Conservation (phyloP, 257 asterid species). For the Striga asiatica region DNA sequence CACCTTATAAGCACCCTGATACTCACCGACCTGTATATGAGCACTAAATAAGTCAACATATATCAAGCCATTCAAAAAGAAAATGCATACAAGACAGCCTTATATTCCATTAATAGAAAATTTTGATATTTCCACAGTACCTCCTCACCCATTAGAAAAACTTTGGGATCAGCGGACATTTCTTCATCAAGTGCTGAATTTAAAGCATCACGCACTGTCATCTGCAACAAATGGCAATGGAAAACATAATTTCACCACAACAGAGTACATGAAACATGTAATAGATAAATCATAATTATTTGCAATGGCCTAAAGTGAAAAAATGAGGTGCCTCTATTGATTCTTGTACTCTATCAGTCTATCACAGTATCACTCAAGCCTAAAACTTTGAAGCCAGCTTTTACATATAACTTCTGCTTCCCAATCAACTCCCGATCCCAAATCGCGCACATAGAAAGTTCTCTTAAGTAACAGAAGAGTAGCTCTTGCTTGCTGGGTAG, state of each 20-base stretch:
- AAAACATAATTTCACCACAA: not conserved
- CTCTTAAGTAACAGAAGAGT: too few species aligned
- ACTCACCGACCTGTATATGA: slow-evolving; percentile 79
- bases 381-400: not conserved
- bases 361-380: too few species aligned
- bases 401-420: too few species aligned
- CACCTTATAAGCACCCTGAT: slow-evolving; percentile 98
- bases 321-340: not conserved
- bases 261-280: not conserved
- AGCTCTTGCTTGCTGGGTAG: too few species aligned
- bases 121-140: slow-evolving; percentile 23
- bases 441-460: too few species aligned
- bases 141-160: slow-evolving; percentile 95
- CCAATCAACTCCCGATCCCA: too few species aligned
- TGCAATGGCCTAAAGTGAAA: not conserved
- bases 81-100: not conserved
- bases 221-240: slow-evolving; percentile 31
- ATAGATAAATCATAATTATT: not conserved
- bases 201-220: slow-evolving; percentile 87
- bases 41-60: slow-evolving; percentile 14
- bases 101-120: not conserved
- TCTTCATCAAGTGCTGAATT: slow-evolving; percentile 95
- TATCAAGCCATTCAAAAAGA: not conserved
- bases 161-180: slow-evolving; percentile 95
- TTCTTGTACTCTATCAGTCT: not conserved